These are phyloP conservation scores for Geotrichum macrosporum DNA, from an alignment of 1,139 yeast species.

Conservation along the genomic window DNA sequence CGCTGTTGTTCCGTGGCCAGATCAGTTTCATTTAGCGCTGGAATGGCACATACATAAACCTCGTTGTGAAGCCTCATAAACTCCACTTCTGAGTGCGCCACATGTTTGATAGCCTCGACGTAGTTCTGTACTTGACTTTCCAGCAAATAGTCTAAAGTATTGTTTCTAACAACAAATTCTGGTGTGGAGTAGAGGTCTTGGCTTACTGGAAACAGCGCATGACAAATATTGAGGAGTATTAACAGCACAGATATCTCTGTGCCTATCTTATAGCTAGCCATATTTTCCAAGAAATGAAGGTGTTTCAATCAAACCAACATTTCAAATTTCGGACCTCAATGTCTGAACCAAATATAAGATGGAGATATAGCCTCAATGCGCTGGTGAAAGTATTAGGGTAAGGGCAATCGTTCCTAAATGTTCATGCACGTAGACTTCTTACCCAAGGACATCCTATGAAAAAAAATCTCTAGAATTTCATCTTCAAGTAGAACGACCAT, in stretches of 20 bases:
- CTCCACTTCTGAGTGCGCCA: constrained; percentile 10
- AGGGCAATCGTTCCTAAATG: no score
- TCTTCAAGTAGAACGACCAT: not conserved
- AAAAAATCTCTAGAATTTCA: not conserved
- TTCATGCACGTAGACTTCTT: no score
- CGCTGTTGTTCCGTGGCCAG: constrained; percentile 13
- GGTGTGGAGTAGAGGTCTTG: constrained; percentile 18
- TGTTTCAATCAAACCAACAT: no score
- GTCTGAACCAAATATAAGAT: no score
- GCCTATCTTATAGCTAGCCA: no score
- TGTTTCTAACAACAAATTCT: constrained; percentile 10
- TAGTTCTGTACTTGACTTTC: constrained; percentile 13
- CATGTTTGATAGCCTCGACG: constrained; percentile 8
- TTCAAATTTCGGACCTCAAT: no score
- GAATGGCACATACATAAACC: constrained; percentile 14
- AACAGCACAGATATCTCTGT: constrained; percentile 3
- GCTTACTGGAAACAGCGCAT: constrained; percentile 14
- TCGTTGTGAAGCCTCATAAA: constrained; percentile 13
- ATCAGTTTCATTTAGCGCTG: not conserved
- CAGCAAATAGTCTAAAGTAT: constrained; percentile 9
- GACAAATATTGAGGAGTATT: not conserved
- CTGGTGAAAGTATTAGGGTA: no score
- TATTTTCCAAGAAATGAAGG: not conserved
- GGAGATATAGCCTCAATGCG: no score
- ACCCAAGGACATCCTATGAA: no score